phyloP scores from a whole-genome alignment of 2,329 filamentous ascomycete species.

The Thielaviopsis ethacetica region DNA sequence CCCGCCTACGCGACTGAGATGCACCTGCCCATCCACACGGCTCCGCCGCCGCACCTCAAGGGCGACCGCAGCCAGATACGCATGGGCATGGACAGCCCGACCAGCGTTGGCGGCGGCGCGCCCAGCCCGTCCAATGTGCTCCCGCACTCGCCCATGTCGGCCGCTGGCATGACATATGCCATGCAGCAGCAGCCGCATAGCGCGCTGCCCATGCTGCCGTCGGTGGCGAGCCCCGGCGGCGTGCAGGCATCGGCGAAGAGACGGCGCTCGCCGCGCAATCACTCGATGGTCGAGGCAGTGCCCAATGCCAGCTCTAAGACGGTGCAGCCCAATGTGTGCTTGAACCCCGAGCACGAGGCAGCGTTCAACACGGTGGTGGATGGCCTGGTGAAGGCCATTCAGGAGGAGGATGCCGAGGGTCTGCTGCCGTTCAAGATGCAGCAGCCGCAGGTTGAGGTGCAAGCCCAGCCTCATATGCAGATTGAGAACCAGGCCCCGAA shows the following conservation, averaged over 20 bases:
- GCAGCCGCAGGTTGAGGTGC: background rate
- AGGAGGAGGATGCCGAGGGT: slow-evolving; percentile 35
- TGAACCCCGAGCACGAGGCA: slow-evolving; percentile 31
- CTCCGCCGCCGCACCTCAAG: background rate
- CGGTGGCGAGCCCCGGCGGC: too few species aligned
- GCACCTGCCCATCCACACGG: background rate
- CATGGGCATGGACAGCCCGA: background rate
- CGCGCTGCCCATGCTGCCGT: background rate
- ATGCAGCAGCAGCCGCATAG: background rate
- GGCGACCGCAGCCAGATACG: background rate
- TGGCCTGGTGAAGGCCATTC: slow-evolving; percentile 75
- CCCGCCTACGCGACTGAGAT: background rate
- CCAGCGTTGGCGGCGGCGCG: background rate
- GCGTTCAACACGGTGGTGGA: slow-evolving; percentile 73
- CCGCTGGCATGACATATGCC: slow-evolving; percentile 18
- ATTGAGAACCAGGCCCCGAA: too few species aligned
- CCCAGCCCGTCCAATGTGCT: background rate
- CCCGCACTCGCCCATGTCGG: slow-evolving; percentile 15
- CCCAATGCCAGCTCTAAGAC: slow-evolving; percentile 20
- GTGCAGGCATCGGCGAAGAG: background rate
- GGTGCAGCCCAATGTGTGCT: slow-evolving; percentile 29
- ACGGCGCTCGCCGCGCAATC: slow-evolving; percentile 13
- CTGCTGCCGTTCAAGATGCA: slow-evolving; percentile 11
- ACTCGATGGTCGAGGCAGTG: slow-evolving; percentile 8
- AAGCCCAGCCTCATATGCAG: too few species aligned